Percentiles rank a stretch among this genome's conserved stretches.
Conservation (phyloP, 176 grass and related monocot species). For the Lolium perenne region DNA sequence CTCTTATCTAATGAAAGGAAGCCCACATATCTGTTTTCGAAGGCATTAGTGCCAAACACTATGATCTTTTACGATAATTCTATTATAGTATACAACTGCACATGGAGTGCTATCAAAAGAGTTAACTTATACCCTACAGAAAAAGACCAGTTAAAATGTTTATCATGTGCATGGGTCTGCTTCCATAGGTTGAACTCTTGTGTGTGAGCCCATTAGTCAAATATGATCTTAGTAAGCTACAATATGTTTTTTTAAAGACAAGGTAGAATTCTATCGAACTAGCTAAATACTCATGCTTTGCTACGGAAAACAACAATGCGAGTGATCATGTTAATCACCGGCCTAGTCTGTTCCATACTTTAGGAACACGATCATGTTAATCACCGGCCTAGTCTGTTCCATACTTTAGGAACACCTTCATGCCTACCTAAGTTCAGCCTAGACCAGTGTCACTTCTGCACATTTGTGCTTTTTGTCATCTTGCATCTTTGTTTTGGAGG, state of each 20-base stretch:
- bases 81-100: neutral
- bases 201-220: constrained; percentile 7
- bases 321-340: neutral
- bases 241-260: too few relatives aligned
- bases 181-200: constrained; percentile 4
- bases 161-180: neutral
- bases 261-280: constrained; percentile 1
- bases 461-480: constrained; percentile 13
- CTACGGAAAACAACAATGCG: neutral
- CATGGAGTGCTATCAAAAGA: constrained; percentile 16
- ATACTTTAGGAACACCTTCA: neutral
- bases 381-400: neutral
- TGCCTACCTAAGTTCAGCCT: constrained; percentile 9
- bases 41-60: neutral
- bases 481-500: neutral
- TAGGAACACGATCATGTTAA: constrained; percentile 4
- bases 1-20: neutral
- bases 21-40: neutral
- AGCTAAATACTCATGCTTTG: constrained; percentile 19
- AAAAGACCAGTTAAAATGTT: too few relatives aligned
- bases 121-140: constrained; percentile 10
- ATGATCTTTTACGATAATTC: neutral
- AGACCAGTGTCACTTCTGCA: neutral
- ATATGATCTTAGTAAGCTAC: neutral
- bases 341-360: too few relatives aligned